Percentiles rank a stretch among this genome's conserved stretches.
phyloP scores from a whole-genome alignment of 1,284 basidiomycete species.

The Sanghuangporus weigelae region DNA sequence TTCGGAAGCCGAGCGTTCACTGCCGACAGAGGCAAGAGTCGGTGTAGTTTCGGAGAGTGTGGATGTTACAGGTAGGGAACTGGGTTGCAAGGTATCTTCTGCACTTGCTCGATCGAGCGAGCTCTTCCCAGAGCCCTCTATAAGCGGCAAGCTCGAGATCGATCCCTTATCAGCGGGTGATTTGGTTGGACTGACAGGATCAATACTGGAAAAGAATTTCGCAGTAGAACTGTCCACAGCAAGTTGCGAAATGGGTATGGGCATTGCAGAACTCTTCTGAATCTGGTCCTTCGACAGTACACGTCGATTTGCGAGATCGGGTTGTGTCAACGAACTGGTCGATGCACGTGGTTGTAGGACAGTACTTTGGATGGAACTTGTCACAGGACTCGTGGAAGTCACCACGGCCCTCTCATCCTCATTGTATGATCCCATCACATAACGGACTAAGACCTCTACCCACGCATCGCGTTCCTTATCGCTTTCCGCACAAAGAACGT shows the following conservation, averaged over 20 bases:
- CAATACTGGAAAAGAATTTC: constrained; percentile 51
- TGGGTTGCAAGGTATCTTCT: constrained; percentile 57
- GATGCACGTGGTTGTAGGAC: constrained; percentile 46
- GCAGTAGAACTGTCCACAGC: constrained; percentile 49
- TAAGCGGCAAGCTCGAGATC: constrained; percentile 8
- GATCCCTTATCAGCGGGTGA: constrained; percentile 17
- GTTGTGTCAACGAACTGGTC: constrained; percentile 42
- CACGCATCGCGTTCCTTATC: constrained; percentile 90
- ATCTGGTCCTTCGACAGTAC: constrained; percentile 58
- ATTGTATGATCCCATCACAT: constrained; percentile 67
- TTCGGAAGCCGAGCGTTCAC: constrained; percentile 67
- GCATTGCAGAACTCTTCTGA: constrained; percentile 17
- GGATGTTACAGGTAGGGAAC: constrained; percentile 44
- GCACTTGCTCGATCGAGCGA: constrained; percentile 22
- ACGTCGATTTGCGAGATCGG: constrained; percentile 33
- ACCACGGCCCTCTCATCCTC: constrained; percentile 43
- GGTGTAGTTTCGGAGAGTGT: constrained; percentile 38
- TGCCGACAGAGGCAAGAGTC: constrained; percentile 31
- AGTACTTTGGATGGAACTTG: constrained; percentile 13
- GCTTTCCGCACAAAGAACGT: constrained; percentile 95
- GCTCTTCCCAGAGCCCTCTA: constrained; percentile 9
- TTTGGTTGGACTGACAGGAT: constrained; percentile 46
- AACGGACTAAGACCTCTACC: constrained; percentile 91
- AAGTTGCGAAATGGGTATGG: constrained; percentile 57
- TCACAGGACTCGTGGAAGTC: background rate